phyloP scores from a whole-genome alignment of 768 basidiomycete species.

The Lentinula edodes region DNA sequence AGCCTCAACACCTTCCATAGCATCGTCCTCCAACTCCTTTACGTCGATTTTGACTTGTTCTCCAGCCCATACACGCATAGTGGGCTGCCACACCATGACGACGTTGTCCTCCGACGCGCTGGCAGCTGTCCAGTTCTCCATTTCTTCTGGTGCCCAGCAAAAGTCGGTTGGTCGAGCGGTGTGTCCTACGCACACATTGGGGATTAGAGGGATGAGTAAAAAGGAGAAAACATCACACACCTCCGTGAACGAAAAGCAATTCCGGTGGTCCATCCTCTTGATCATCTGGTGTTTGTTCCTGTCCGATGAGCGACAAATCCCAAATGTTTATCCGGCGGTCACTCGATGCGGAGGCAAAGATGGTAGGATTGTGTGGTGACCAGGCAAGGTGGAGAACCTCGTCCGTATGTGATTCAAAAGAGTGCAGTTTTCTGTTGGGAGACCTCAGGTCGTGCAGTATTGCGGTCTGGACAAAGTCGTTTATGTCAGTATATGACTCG shows the following conservation, averaged over 20 bases:
- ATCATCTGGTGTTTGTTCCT: conserved; percentile 96
- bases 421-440: conserved; percentile 73
- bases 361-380: conserved; percentile 89
- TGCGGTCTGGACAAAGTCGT: conserved; percentile 54
- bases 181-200: conserved; percentile 49
- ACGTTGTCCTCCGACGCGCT: conserved; percentile 97
- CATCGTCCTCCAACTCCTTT: conserved; percentile 77
- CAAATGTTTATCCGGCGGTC: conserved; percentile 93
- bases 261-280: conserved; percentile 98
- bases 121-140: conserved; percentile 79
- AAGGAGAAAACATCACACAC: conserved; percentile 33
- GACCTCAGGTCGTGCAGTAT: conserved; percentile 82
- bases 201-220: conserved; percentile 8
- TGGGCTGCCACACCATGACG: conserved; percentile 96
- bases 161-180: conserved; percentile 90
- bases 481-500: background rate
- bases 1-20: conserved; percentile 69
- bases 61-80: conserved; percentile 89
- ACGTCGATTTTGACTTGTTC: conserved; percentile 82
- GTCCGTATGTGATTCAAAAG: conserved; percentile 90
- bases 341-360: conserved; percentile 93
- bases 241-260: conserved; percentile 92
- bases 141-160: conserved; percentile 85
- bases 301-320: conserved; percentile 88
- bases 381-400: conserved; percentile 92